These are phyloP conservation scores for Porodaedalea pini DNA, from an alignment of 1,284 basidiomycete species.

Conservation along the genomic window DNA sequence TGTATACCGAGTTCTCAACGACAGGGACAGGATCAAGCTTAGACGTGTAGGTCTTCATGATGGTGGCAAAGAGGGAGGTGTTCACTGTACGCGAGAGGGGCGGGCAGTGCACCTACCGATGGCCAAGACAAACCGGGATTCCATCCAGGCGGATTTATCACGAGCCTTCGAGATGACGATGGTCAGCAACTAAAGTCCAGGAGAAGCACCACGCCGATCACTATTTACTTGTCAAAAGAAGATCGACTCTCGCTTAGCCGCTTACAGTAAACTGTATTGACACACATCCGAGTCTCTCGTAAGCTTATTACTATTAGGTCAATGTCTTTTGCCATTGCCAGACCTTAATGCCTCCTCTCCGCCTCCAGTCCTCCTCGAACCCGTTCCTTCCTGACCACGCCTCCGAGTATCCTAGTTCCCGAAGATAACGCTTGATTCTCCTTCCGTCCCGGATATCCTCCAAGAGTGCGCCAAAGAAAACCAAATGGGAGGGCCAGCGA, in stretches of 20 bases:
- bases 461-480: conserved; percentile 76
- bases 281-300: too few species aligned
- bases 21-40: conserved; percentile 25
- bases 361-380: conserved; percentile 78
- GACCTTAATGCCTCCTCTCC: conserved; percentile 77
- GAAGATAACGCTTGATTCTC: conserved; percentile 51
- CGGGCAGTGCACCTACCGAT: too few species aligned
- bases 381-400: conserved; percentile 64
- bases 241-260: too few species aligned
- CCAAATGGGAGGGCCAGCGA: conserved; percentile 77
- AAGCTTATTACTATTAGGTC: too few species aligned
- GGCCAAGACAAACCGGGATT: too few species aligned
- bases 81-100: too few species aligned
- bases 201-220: not conserved
- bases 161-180: too few species aligned
- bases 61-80: not conserved
- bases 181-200: not conserved
- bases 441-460: conserved; percentile 27
- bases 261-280: too few species aligned
- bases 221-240: too few species aligned
- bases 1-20: conserved; percentile 28
- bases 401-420: conserved; percentile 60
- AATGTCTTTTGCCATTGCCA: conserved; percentile 38
- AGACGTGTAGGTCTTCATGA: conserved; percentile 30
- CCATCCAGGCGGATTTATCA: too few species aligned